Evolutionary conservation across 495 filamentous ascomycete species (phyloP), one percentile per base, ranked within the genome.

Genomic region (Zalerion maritima): DNA sequence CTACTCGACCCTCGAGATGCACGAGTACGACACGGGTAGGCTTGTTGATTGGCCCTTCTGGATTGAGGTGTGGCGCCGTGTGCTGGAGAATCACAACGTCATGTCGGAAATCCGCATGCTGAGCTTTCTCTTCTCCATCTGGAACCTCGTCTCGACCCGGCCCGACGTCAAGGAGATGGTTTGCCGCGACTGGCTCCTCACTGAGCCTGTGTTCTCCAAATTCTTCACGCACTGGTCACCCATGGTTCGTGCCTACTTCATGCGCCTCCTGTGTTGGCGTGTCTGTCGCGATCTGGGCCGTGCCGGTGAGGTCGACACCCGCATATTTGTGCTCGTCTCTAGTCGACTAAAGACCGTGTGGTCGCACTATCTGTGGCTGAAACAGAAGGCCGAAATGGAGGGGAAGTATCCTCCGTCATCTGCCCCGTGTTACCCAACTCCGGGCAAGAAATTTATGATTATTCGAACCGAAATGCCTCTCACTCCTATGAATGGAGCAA

Each of bases 201-300:
- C 73, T 14, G 74, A 78, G 36, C 65, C 77, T 21, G 60, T 75
- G 10, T 96, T 94, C 50, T 73, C 81, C 27, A 73, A 70, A 33
- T 73, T 84, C 39, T 97, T 97, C 57, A 85, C 76, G 46, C 84
- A 94, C 47, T 97, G 89, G 89, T 94, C 87, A 54, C 89, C 89
- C 1, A 94, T 97, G 89, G 85, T 94, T 16, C 71, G 89, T 36
- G 81, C 85, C 11, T 97, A 96, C 52, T 96, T 75, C 46, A 89
- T 94, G 73, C 82, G 89, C 21, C 50, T 97, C 20, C 50, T 94
- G 10, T 93, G 86, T 54, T 97, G 89, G 89, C 74, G 91, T 21
- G 45, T 96, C 8, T 89, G 75, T 33, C 64, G 89, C 33, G 81
- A 79, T 45, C 72, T 75, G 36, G 81, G 73, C 4, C 70, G 69